Conservation (phyloP, 345 rosid genomes). For the Noccaea caerulescens region DNA sequence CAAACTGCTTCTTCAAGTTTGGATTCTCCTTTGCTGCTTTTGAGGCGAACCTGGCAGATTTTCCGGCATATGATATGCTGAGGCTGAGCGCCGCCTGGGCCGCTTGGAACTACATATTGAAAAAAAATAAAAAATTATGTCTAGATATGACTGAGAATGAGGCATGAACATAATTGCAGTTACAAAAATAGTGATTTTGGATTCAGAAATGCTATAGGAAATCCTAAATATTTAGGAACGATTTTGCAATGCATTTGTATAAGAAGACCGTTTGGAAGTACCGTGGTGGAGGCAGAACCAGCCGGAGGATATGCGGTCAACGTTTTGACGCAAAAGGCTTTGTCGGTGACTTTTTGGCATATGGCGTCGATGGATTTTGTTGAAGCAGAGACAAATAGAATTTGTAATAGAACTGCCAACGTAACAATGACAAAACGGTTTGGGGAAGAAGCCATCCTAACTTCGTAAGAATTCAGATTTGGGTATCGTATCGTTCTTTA, state of each 20-base stretch:
- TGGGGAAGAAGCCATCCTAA: conserved; percentile 26
- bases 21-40: neutral
- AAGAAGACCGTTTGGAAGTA: neutral
- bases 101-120: neutral
- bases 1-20: neutral
- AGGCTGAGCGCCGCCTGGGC: neutral
- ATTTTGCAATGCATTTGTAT: neutral
- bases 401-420: conserved; percentile 8
- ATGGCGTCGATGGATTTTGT: conserved; percentile 20
- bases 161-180: neutral
- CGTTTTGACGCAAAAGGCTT: conserved; percentile 29
- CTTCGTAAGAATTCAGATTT: no score
- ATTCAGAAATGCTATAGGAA: neutral
- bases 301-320: conserved; percentile 24
- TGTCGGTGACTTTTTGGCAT: conserved; percentile 8
- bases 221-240: neutral
- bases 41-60: neutral
- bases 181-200: neutral
- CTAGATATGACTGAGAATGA: neutral
- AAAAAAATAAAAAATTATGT: neutral
- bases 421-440: neutral
- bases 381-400: conserved; percentile 17
- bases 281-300: conserved; percentile 15
- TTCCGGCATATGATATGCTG: neutral
- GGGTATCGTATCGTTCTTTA: no score